Evolutionary conservation across 1,284 basidiomycete genomes (phyloP).

Genomic region (Leucoagaricus sp.): DNA sequence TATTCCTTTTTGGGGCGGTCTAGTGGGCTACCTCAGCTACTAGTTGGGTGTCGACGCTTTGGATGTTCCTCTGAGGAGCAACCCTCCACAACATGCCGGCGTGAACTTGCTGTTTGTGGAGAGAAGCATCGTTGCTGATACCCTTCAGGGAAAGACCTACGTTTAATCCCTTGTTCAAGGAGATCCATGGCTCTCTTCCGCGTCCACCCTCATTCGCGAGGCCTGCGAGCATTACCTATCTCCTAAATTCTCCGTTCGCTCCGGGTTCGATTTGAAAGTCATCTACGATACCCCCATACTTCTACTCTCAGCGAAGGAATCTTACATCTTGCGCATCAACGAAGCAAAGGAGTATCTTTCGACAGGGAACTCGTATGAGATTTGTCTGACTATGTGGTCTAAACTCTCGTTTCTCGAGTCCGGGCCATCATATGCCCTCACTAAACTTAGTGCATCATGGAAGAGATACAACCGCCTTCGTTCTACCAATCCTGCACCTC

Average conservation of each 20-base stretch:
- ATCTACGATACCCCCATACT: too few relatives aligned
- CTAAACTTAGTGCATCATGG: slow-evolving; percentile 64
- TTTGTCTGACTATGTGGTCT: slow-evolving; percentile 74
- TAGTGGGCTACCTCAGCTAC: slow-evolving; percentile 73
- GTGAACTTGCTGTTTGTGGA: slow-evolving; percentile 75
- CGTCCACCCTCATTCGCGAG: too few relatives aligned
- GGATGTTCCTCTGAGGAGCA: slow-evolving; percentile 22
- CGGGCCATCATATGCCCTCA: too few relatives aligned
- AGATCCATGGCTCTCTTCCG: too few relatives aligned
- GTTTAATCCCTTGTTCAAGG: too few relatives aligned
- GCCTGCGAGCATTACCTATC: too few relatives aligned
- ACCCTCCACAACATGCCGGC: slow-evolving; percentile 53
- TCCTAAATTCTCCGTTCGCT: too few relatives aligned
- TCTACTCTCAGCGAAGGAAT: too few relatives aligned
- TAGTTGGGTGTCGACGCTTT: slow-evolving; percentile 58
- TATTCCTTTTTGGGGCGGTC: slow-evolving; percentile 78
- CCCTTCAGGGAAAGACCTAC: too few relatives aligned
- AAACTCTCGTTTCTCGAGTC: too few relatives aligned
- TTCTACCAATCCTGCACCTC: slow-evolving; percentile 85
- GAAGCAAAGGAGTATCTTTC: slow-evolving; percentile 77
- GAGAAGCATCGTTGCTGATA: slow-evolving; percentile 72
- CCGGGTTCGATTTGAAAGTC: too few relatives aligned
- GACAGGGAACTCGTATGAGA: slow-evolving; percentile 93
- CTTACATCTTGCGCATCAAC: slow-evolving; percentile 80
- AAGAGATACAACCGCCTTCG: slow-evolving; percentile 74